Percentiles rank a stretch among this genome's conserved stretches.
Conservation (phyloP, 164 flowering plant species). For the Vitis rupestris region DNA sequence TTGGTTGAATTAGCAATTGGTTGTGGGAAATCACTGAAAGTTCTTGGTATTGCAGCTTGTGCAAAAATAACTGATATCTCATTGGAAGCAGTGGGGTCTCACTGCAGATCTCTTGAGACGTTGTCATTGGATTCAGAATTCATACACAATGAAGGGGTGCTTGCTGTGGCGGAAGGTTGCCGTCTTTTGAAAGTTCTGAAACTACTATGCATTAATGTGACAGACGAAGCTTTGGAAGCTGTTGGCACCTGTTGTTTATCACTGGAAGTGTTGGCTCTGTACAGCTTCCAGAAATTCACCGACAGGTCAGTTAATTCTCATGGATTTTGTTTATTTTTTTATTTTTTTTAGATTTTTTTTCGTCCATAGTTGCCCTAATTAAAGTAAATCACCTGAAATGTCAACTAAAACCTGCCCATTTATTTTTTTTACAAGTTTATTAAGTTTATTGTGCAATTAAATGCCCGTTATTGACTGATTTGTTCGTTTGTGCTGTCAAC, state of each 20-base stretch:
- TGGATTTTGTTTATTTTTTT: background rate
- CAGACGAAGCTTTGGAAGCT: slow-evolving; percentile 75
- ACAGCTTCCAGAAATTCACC: slow-evolving; percentile 81
- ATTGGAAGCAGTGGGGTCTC: slow-evolving; percentile 72
- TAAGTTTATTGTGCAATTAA: background rate
- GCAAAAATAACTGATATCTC: slow-evolving; percentile 78
- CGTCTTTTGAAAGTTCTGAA: slow-evolving; percentile 60
- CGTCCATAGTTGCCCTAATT: background rate
- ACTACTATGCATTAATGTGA: slow-evolving; percentile 75
- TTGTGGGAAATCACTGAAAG: slow-evolving; percentile 65
- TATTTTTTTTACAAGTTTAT: background rate
- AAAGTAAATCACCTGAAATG: background rate
- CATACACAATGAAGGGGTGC: slow-evolving; percentile 64
- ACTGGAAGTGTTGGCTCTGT: slow-evolving; percentile 70
- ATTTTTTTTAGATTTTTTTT: background rate
- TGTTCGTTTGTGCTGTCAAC: background rate
- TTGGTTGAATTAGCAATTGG: slow-evolving; percentile 60
- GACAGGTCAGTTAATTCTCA: slow-evolving; percentile 50
- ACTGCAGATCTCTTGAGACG: slow-evolving; percentile 66
- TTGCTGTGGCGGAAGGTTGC: slow-evolving; percentile 80
- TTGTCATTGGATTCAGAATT: slow-evolving; percentile 78
- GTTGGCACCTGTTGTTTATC: slow-evolving; percentile 59
- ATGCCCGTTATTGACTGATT: background rate
- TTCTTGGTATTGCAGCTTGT: slow-evolving; percentile 80
- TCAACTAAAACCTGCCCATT: background rate